Base-by-base conservation (phyloP, 78 protist species). In the Speleostelium caveatum region DNA sequence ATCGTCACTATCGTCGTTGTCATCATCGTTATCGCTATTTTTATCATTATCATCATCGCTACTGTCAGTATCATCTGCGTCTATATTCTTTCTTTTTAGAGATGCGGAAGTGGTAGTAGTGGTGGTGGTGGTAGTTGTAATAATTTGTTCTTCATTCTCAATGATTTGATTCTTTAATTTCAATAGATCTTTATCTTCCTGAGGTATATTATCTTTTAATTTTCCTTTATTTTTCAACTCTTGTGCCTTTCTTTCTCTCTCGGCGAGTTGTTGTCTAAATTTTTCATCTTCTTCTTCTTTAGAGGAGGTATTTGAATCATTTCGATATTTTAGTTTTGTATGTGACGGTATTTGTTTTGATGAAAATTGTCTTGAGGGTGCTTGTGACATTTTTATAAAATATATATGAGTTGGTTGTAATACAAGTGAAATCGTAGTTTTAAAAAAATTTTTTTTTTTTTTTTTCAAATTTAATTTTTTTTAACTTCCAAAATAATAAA, bases 51-150 rank as follows among this genome's bases (percentile, higher is more conserved):
- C 79, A 49, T 63, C 72, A 60, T 76, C 88, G 12, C 49, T 26
- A n/a, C 73, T 69, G 59, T 83, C 90, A 5, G 90, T 83, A 39
- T 83, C 90, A 69, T 83, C 90, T 14, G 60, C 90, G 32, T 83
- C 90, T 28, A 83, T 83, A 59, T 73, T 73, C 65, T 69, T 83
- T 49, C 30, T 45, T 24, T 32, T 61, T 35, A n/a, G n/a, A 28
- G 4, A 19, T 56, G 10, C 56, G 41, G 72, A 19, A 55, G 38
- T 32, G 2, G 68, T 67, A 24, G 76, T 62, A 1, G 75, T 66
- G 45, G 76, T 55, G 0, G 74, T 51, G 2, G 75, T 79, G 21
- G 75, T 51, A 56, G 89, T 67, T 41, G 41, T 79, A 33, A 0
- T 26, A 38, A 35, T 22, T 49, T 21, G 14, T 26, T 38, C 5